Percentiles rank a stretch among this genome's conserved stretches.
These are phyloP conservation scores for Porodaedalea pini DNA, from an alignment of 1,284 basidiomycete species.

Conservation along the genomic window DNA sequence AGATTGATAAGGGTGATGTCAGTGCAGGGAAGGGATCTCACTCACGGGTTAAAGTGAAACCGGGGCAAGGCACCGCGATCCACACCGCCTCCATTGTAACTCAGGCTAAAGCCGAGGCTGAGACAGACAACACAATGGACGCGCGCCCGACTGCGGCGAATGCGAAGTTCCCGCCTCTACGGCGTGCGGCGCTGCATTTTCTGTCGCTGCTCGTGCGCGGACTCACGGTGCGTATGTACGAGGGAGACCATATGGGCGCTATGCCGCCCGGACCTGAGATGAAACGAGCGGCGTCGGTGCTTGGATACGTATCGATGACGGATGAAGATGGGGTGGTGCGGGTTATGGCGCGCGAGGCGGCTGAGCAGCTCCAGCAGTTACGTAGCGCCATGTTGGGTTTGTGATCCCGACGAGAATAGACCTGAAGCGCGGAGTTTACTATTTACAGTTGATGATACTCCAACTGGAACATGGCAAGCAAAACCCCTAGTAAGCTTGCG, in stretches of 20 bases:
- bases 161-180: constrained; percentile 72
- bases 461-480: too few species aligned
- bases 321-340: constrained; percentile 73
- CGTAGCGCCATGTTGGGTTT: constrained; percentile 46
- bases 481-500: too few species aligned
- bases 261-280: constrained; percentile 33
- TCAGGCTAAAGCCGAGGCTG: not conserved
- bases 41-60: constrained; percentile 5
- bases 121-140: constrained; percentile 38
- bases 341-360: constrained; percentile 76
- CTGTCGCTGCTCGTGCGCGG: constrained; percentile 62
- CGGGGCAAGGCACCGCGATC: constrained; percentile 13
- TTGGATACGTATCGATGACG: constrained; percentile 68
- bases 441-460: too few species aligned
- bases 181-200: constrained; percentile 80
- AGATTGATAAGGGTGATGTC: constrained; percentile 1
- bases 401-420: constrained; percentile 26
- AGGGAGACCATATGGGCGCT: constrained; percentile 27
- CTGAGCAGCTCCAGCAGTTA: constrained; percentile 53
- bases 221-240: constrained; percentile 46
- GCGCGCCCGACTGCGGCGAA: constrained; percentile 51
- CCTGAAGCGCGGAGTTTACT: not conserved
- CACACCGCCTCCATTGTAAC: not conserved
- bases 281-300: constrained; percentile 54
- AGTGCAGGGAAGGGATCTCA: not conserved